These are phyloP conservation scores for Phytophthora agathidicida DNA, from an alignment of 352 stramenopile genomes.

Conservation along the genomic window DNA sequence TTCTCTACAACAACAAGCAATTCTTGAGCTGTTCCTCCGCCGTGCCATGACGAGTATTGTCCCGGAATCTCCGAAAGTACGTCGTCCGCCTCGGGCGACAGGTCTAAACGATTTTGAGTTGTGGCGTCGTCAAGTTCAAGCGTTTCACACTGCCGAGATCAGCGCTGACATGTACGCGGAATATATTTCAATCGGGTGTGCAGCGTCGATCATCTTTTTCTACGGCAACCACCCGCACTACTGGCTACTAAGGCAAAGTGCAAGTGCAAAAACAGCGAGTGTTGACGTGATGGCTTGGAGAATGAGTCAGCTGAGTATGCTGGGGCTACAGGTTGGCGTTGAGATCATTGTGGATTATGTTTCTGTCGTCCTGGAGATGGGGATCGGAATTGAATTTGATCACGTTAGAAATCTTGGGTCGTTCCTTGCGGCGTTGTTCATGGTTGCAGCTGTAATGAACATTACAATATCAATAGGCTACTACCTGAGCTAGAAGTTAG, in stretches of 20 bases:
- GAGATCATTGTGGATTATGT: constrained; percentile 30
- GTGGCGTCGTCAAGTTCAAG: constrained; percentile 16
- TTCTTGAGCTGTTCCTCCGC: neutral
- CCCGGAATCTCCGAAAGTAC: neutral
- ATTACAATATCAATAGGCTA: constrained; percentile 31
- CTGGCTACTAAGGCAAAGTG: neutral
- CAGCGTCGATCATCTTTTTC: constrained; percentile 32
- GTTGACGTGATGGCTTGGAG: neutral
- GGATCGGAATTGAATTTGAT: constrained; percentile 23
- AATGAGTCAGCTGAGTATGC: constrained; percentile 14
- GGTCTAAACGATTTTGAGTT: constrained; percentile 6
- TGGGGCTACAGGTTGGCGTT: constrained; percentile 14
- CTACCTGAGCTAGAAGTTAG: constrained; percentile 33
- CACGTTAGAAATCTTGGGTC: constrained; percentile 16
- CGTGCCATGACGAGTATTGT: neutral
- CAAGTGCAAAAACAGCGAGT: neutral
- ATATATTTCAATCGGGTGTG: constrained; percentile 53
- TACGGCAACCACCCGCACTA: constrained; percentile 44
- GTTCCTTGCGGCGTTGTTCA: constrained; percentile 36
- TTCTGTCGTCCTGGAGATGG: constrained; percentile 28
- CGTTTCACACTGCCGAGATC: constrained; percentile 33
- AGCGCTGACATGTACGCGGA: constrained; percentile 45
- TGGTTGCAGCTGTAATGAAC: constrained; percentile 35
- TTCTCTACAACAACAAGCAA: too few species aligned
- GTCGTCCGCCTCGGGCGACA: neutral